phyloP scores from a whole-genome alignment of 2,329 filamentous ascomycete species.

The Fragosphaeria purpurea region DNA sequence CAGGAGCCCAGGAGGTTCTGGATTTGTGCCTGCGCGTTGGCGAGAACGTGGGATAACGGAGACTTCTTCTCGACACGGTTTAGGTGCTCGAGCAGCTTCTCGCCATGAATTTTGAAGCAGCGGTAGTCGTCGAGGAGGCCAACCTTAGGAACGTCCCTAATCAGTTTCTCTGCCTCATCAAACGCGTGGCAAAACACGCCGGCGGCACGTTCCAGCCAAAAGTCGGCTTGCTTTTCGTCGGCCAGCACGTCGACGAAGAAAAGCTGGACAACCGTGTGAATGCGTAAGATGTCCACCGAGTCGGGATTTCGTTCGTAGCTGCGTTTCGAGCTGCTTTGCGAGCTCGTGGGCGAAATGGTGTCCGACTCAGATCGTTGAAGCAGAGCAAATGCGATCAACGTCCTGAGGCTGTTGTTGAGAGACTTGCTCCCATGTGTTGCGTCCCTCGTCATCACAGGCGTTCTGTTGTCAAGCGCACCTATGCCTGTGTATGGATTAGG shows the following conservation, averaged over 20 bases:
- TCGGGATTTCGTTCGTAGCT: conserved; percentile 32
- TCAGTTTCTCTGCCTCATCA: conserved; percentile 33
- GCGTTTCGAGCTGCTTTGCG: conserved; percentile 26
- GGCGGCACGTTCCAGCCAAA: conserved; percentile 40
- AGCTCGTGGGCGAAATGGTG: conserved; percentile 29
- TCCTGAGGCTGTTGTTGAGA: conserved; percentile 38
- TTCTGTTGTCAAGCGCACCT: conserved; percentile 32
- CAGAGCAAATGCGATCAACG: conserved; percentile 41
- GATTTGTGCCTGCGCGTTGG: conserved; percentile 23
- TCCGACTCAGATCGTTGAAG: conserved; percentile 40
- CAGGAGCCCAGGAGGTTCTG: conserved; percentile 27
- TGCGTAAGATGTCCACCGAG: conserved; percentile 37
- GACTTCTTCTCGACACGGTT: conserved; percentile 25
- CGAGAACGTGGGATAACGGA: conserved; percentile 13
- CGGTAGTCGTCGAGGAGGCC: conserved; percentile 44
- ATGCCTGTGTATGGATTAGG: conserved; percentile 24
- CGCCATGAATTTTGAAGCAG: conserved; percentile 41
- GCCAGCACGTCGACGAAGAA: conserved; percentile 40
- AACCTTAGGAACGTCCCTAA: conserved; percentile 28
- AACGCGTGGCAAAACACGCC: conserved; percentile 40
- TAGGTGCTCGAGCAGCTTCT: conserved; percentile 33
- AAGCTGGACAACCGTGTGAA: conserved; percentile 42
- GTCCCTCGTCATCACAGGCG: conserved; percentile 36
- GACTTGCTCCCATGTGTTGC: conserved; percentile 24
- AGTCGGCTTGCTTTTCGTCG: conserved; percentile 28